phyloP scores from a whole-genome alignment of 2,329 filamentous ascomycete genomes.

The Paracoccidioides lutzii region DNA sequence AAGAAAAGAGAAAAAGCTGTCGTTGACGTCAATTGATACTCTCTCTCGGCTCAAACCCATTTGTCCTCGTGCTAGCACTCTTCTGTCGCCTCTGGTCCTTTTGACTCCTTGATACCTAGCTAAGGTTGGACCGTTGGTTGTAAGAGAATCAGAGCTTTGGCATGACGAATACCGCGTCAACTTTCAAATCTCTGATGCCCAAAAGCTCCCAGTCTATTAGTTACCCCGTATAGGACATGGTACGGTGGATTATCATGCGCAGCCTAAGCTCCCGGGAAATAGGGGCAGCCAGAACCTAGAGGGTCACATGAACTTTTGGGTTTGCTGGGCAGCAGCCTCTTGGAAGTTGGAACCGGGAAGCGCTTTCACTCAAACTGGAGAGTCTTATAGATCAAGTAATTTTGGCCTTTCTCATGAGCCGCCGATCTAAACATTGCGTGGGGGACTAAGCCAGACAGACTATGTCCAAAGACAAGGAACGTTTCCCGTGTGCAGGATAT shows the following conservation, averaged over 20 bases:
- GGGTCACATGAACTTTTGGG: neutral
- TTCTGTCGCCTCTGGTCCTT: neutral
- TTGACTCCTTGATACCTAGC: neutral
- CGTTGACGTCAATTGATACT: neutral
- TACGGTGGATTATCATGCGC: neutral
- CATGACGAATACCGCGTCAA: too few species aligned
- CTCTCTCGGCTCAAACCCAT: neutral
- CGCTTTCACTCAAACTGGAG: too few species aligned
- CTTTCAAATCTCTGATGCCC: too few species aligned
- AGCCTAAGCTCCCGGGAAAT: neutral
- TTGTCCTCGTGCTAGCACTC: neutral
- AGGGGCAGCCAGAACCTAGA: neutral
- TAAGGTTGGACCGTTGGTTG: neutral
- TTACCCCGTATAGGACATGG: too few species aligned
- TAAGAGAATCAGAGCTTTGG: too few species aligned
- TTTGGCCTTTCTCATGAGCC: too few species aligned
- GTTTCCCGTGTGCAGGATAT: neutral
- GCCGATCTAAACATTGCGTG: neutral
- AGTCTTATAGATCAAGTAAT: too few species aligned
- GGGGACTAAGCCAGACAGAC: neutral
- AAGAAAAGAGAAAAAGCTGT: neutral
- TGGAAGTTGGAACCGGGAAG: too few species aligned
- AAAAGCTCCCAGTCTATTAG: too few species aligned
- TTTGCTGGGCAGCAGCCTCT: neutral
- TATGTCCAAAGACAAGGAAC: neutral